Percentiles rank a stretch among this genome's conserved stretches.
Conservation (phyloP, 352 stramenopile genomes). For the Globisporangium irregulare region DNA sequence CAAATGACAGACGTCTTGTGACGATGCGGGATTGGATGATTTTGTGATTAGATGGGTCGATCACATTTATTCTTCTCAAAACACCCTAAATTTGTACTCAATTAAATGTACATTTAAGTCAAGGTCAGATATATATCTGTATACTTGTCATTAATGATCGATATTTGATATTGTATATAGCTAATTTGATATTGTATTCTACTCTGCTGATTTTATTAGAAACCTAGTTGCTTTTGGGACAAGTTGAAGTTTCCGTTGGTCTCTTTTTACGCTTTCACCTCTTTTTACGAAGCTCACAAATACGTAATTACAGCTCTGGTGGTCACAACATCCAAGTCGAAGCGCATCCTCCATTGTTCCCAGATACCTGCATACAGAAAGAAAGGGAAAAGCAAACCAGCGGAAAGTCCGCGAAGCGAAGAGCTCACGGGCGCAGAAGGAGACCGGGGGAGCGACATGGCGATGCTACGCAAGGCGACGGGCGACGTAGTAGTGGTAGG, state of each 20-base stretch:
- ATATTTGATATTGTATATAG: background rate
- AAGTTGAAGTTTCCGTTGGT: slow-evolving; percentile 13
- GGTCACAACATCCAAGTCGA: slow-evolving; percentile 8
- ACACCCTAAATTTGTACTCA: too few species aligned
- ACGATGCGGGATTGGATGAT: slow-evolving; percentile 7
- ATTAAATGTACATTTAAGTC: too few species aligned
- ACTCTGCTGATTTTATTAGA: background rate
- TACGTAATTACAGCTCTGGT: slow-evolving; percentile 5
- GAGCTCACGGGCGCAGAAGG: background rate
- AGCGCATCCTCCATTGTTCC: slow-evolving; percentile 9
- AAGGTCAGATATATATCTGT: background rate
- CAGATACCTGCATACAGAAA: background rate
- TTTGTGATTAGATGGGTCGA: slow-evolving; percentile 17
- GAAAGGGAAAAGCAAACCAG: slow-evolving; percentile 1
- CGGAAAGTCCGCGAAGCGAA: background rate
- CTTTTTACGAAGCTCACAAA: background rate
- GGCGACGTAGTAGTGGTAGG: slow-evolving; percentile 74
- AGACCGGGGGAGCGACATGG: background rate
- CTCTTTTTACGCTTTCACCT: background rate
- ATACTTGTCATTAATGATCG: background rate
- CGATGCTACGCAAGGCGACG: slow-evolving; percentile 44
- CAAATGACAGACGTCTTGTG: background rate
- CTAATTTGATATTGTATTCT: background rate
- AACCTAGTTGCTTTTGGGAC: background rate
- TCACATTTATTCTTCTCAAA: background rate